These are phyloP conservation scores for Botryotinia convoluta DNA, from an alignment of 2,329 filamentous ascomycete species.

Conservation along the genomic window DNA sequence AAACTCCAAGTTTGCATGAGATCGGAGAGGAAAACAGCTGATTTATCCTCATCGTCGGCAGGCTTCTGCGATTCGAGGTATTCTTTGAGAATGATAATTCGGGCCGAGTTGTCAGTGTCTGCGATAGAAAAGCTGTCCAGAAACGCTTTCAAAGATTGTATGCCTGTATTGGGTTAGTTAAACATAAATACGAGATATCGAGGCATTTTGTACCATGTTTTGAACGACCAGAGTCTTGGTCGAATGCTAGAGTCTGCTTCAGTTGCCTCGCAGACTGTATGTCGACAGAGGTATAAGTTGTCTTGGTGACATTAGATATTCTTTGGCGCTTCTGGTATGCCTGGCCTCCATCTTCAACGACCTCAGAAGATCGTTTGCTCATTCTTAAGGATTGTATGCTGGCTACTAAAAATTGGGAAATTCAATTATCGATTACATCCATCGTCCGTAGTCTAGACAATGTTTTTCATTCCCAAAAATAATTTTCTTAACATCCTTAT, in stretches of 20 bases:
- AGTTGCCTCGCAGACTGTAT: constrained; percentile 65
- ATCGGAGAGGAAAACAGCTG: constrained; percentile 67
- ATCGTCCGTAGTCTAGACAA: constrained; percentile 6
- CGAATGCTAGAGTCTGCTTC: constrained; percentile 64
- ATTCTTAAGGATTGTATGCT: constrained; percentile 26
- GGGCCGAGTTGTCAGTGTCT: constrained; percentile 47
- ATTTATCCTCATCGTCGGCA: constrained; percentile 50
- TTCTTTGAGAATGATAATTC: constrained; percentile 62
- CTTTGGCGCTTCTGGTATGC: constrained; percentile 40
- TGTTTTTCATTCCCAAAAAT: constrained; percentile 10
- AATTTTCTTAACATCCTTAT: constrained; percentile 21
- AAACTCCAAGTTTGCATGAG: constrained; percentile 87
- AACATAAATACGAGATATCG: neutral
- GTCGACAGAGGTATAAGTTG: constrained; percentile 45
- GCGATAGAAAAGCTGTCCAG: constrained; percentile 63
- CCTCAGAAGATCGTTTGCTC: constrained; percentile 36
- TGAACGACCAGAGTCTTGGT: constrained; percentile 65
- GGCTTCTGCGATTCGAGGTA: constrained; percentile 62
- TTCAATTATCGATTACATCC: constrained; percentile 1
- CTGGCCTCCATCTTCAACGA: constrained; percentile 34
- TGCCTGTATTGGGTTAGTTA: constrained; percentile 45
- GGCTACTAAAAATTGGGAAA: neutral
- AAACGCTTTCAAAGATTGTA: constrained; percentile 68
- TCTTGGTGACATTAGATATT: constrained; percentile 47
- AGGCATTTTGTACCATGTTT: constrained; percentile 55